A percentile compares a stretch with the other conserved stretches of the same genome.
Evolutionary conservation across 805 yeast genomes (phyloP).

Genomic region (Brettanomyces nanus): DNA sequence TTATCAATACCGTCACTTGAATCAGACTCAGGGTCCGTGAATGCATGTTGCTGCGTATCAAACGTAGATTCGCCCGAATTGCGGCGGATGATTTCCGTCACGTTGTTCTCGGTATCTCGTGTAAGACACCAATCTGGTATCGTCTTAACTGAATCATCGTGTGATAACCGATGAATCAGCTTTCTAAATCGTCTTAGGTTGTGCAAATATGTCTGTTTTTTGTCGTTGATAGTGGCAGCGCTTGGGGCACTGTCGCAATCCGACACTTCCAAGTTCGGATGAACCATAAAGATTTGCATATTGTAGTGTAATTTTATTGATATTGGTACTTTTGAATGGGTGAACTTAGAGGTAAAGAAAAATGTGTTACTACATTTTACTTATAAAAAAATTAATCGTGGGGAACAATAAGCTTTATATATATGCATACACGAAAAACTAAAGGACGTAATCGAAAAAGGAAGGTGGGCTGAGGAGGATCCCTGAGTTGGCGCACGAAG

Average conservation of each 20-base stretch:
- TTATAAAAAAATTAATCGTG: too few species aligned
- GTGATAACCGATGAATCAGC: slow-evolving; percentile 8
- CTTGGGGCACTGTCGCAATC: slow-evolving; percentile 20
- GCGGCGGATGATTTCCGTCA: slow-evolving; percentile 5
- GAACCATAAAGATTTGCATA: slow-evolving; percentile 25
- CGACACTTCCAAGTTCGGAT: slow-evolving; percentile 24
- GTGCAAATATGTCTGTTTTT: slow-evolving; percentile 13
- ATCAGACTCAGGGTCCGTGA: neutral
- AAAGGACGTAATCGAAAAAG: too few species aligned
- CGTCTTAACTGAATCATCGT: slow-evolving; percentile 8
- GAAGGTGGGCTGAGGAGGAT: too few species aligned
- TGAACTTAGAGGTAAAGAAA: too few species aligned
- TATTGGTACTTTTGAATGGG: too few species aligned
- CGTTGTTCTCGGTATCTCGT: slow-evolving; percentile 9
- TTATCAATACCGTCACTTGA: neutral
- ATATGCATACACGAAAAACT: too few species aligned
- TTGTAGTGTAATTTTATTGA: too few species aligned
- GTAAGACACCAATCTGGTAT: slow-evolving; percentile 16
- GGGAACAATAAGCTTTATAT: too few species aligned
- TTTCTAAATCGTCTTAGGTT: slow-evolving; percentile 10
- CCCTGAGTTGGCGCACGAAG: too few species aligned
- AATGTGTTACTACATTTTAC: too few species aligned
- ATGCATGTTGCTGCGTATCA: neutral
- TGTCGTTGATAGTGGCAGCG: slow-evolving; percentile 10
- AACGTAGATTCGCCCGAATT: neutral